Evolutionary conservation across 352 stramenopile species (phyloP).

Genomic region (Phytophthora pini): DNA sequence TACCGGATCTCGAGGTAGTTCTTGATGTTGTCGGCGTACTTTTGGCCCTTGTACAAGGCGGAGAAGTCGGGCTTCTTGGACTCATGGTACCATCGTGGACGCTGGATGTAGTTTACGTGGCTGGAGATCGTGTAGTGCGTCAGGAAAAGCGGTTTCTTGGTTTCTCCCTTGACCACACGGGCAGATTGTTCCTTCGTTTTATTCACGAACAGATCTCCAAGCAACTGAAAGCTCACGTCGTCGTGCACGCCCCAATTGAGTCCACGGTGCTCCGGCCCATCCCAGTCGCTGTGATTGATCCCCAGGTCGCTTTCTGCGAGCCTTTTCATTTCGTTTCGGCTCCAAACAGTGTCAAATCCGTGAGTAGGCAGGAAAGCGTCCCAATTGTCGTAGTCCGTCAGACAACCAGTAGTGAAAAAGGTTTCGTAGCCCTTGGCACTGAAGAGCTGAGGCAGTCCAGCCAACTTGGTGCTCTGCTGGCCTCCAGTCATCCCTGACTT

Average conservation of each 20-base stretch:
- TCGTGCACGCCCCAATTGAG: slow-evolving; percentile 53
- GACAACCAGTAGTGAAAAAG: slow-evolving; percentile 49
- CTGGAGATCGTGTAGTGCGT: slow-evolving; percentile 37
- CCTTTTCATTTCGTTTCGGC: slow-evolving; percentile 42
- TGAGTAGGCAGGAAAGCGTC: slow-evolving; percentile 46
- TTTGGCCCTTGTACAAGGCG: background rate
- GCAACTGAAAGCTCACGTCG: slow-evolving; percentile 47
- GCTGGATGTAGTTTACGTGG: background rate
- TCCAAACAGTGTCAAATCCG: slow-evolving; percentile 52
- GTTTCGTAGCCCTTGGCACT: slow-evolving; percentile 53
- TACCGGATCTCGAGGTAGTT: slow-evolving; percentile 53
- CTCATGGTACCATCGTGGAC: background rate
- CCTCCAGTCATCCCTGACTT: slow-evolving; percentile 41
- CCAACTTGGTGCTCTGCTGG: slow-evolving; percentile 26
- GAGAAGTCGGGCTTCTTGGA: background rate
- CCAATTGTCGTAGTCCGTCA: slow-evolving; percentile 55
- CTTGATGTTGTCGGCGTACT: background rate
- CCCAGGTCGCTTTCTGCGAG: slow-evolving; percentile 38
- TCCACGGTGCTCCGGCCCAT: slow-evolving; percentile 14
- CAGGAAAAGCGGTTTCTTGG: slow-evolving; percentile 52
- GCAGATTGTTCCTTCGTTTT: slow-evolving; percentile 36
- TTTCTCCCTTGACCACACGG: slow-evolving; percentile 17
- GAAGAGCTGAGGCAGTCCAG: slow-evolving; percentile 57
- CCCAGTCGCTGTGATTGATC: slow-evolving; percentile 44
- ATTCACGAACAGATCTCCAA: slow-evolving; percentile 48